Conservation (phyloP, 805 yeast genomes). For the Pichia paraexigua region DNA sequence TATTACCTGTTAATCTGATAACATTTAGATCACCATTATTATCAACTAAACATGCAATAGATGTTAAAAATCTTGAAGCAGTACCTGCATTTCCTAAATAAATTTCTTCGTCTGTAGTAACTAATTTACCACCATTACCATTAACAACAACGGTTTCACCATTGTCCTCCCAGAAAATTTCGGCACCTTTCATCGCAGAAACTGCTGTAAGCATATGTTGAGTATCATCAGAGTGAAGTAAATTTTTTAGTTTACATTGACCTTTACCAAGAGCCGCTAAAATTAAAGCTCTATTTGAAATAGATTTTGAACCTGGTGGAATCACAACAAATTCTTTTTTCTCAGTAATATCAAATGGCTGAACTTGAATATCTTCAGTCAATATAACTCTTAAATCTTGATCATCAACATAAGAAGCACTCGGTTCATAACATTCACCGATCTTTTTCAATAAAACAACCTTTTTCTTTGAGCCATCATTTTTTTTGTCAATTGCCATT, state of each 20-base stretch:
- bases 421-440: constrained; percentile 82
- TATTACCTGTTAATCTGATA: constrained; percentile 82
- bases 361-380: constrained; percentile 72
- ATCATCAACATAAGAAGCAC: constrained; percentile 79
- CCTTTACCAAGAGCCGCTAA: constrained; percentile 90
- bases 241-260: constrained; percentile 70
- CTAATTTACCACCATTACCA: constrained; percentile 75
- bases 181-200: constrained; percentile 69
- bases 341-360: constrained; percentile 40
- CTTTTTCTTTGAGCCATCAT: constrained; percentile 86
- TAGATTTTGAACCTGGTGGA: constrained; percentile 97
- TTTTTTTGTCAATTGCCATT: constrained; percentile 95
- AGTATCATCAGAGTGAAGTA: constrained; percentile 94
- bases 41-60: constrained; percentile 81
- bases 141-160: constrained; percentile 83
- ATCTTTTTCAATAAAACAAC: constrained; percentile 76
- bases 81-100: constrained; percentile 98
- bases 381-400: constrained; percentile 73
- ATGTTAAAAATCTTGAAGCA: constrained; percentile 88
- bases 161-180: constrained; percentile 72
- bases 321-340: constrained; percentile 37
- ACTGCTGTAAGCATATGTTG: constrained; percentile 91
- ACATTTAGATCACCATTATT: constrained; percentile 33
- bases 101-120: constrained; percentile 56
- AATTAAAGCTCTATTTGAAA: constrained; percentile 88